A percentile compares a stretch with the other conserved stretches of the same genome.
These are phyloP conservation scores for Epichloe scottii DNA, from an alignment of 2,329 filamentous ascomycete species.

Conservation along the genomic window DNA sequence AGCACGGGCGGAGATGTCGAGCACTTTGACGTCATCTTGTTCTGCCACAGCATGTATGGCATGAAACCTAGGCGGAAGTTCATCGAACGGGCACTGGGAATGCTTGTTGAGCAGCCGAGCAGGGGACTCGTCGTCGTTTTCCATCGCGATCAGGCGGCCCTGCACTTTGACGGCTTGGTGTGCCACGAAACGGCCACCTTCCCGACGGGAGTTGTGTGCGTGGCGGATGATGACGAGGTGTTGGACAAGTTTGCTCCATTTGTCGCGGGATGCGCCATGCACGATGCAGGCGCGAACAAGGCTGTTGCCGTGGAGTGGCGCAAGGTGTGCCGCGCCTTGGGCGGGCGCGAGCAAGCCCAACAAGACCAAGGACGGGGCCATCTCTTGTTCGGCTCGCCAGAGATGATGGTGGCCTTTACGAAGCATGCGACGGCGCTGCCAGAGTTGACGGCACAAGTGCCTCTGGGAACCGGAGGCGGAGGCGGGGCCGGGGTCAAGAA, in stretches of 20 bases:
- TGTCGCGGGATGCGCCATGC: conserved; percentile 31
- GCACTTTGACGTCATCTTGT: conserved; percentile 43
- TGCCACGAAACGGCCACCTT: conserved; percentile 34
- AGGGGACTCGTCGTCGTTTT: conserved; percentile 39
- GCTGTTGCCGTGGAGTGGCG: conserved; percentile 31
- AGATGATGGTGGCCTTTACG: conserved; percentile 39
- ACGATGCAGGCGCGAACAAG: conserved; percentile 18
- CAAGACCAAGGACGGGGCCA: conserved; percentile 12
- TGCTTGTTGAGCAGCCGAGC: conserved; percentile 29
- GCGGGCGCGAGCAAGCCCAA: conserved; percentile 23
- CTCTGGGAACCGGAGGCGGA: conserved; percentile 11
- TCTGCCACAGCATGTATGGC: conserved; percentile 54
- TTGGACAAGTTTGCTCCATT: conserved; percentile 42
- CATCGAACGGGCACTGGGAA: conserved; percentile 32
- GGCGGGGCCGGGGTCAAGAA: conserved; percentile 31
- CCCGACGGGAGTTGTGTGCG: conserved; percentile 28
- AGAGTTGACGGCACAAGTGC: conserved; percentile 30
- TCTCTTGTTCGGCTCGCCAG: conserved; percentile 35
- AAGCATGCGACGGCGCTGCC: conserved; percentile 18
- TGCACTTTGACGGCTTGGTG: conserved; percentile 35
- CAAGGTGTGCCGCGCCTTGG: conserved; percentile 35
- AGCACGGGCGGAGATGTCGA: conserved; percentile 11
- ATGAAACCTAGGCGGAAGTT: conserved; percentile 35
- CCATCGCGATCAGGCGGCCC: conserved; percentile 31
- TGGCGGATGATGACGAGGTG: conserved; percentile 30